Base-by-base conservation (phyloP, 1,284 basidiomycete genomes). In the Leccinum griseonigrum region DNA sequence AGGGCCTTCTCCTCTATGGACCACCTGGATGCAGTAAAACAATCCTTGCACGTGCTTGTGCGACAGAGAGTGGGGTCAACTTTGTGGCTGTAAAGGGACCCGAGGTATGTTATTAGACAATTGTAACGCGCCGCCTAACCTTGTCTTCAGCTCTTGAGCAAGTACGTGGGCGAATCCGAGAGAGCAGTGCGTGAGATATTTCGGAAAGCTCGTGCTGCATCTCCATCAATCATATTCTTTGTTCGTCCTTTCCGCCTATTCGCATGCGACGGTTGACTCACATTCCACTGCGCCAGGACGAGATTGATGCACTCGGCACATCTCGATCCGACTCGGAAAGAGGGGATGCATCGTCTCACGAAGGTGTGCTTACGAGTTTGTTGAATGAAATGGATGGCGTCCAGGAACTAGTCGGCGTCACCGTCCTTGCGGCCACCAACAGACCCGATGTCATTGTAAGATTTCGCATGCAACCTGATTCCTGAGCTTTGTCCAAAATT, bases 321-420 rank as follows among this genome's bases (percentile, higher is more conserved):
- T 88, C 92, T 0, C 85, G 97, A 36, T 83, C 82, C 3, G 83
- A 85, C 13, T 87, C 88, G 54, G 79, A 78, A 4, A 83, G 85
- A 48, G 74, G 78, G 2, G 79, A 79, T 1, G 75, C 76, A 7
- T 60, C 64, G 1, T 83, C 88, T 0, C 89, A 95, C 67, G 91
- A 94, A 69, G 94, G 97, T 7, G 94, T 98, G 13, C 83, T 99
- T 18, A 97, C 95, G 0, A 97, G 89, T 62, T 81, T 99, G 22
- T 77, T 99, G 58, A 99, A 96, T 72, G 97, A 98, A 76, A 98
- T 99, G 94, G 97, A 99, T 74, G 97, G 97, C 13, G 92, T 99
- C 2, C 94, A 98, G 75, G 92, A 95, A 75, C 81, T 98, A 22
- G 81, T 91, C 4, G 94, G 95, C 1, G 97, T 99, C 14, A 95